Base-by-base conservation (phyloP, 345 rosid species). In the Boechera divaricarpa region DNA sequence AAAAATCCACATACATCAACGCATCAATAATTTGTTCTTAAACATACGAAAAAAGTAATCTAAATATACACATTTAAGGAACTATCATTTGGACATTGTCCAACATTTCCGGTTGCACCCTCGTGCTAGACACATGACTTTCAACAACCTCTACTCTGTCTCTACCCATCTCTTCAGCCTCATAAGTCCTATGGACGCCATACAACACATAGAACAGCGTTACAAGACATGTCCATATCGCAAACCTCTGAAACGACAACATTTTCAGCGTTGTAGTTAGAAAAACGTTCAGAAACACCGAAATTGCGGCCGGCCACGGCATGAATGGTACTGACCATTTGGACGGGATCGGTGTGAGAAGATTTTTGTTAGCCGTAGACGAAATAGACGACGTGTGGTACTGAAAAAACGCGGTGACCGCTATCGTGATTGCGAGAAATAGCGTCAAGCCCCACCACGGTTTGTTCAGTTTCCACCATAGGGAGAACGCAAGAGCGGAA, bases 271-370 rank as follows among this genome's bases (percentile, higher is more conserved):
- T 88, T 32, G 90, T 83, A 87, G 86, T 83, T 11, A 94, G 93
- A 76, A 94, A 88, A 16, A 90, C 83, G 66, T 88, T 94, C 7
- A 94, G 89, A 83, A 89, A 88, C 70, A 88, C 85, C 0, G 97
- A 91, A 2, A 83, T 56, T 2, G 88, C 92, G 0, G 97, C 93
- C 3, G 94, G 96, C 97, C 97, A 94, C 10, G 98, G 98, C 98
- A 94, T 94, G 56, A 88, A 70, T 5, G 98, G 97, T 36, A 94
- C 96, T 1, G 91, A 83, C 98, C 96, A 94, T 59, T 49, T 78
- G 31, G 69, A 48, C 9, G 57, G 18, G 29, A 29, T 42, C 1
- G 63, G 26, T n/a, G 36, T 28, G 6, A 53, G 6, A 68, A 68
- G 35, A 62, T 42, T 44, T 10, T 81, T 83, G 35, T 55, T 70